Evolutionary conservation across 2,329 filamentous ascomycete genomes (phyloP).

Genomic region (Dichotomopilus funicola): DNA sequence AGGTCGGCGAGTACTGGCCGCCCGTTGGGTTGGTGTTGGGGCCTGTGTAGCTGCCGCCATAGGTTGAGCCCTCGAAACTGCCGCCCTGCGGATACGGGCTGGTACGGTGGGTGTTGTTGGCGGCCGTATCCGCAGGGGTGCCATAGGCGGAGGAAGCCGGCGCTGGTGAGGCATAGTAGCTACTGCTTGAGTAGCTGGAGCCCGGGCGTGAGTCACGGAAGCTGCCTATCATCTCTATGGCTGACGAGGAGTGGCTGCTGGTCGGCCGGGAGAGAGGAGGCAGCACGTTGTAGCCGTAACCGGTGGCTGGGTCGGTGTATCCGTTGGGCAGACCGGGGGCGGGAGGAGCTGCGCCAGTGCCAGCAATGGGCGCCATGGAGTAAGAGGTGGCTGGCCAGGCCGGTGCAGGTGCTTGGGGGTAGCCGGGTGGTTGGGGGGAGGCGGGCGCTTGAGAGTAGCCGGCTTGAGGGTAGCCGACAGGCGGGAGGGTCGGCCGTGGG

Average conservation of each 20-base stretch:
- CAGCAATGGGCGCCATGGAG: constrained; percentile 5
- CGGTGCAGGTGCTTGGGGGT: neutral
- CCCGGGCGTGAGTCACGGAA: neutral
- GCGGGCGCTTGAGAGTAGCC: neutral
- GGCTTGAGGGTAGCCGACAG: neutral
- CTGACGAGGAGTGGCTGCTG: neutral
- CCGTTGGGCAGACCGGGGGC: neutral
- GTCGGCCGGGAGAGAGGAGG: neutral
- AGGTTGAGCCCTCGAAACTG: too few relatives aligned
- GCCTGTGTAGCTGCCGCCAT: too few relatives aligned
- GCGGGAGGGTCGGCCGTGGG: neutral
- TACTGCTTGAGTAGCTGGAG: neutral
- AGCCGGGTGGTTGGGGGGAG: neutral
- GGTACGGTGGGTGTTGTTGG: too few relatives aligned
- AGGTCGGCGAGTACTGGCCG: too few relatives aligned
- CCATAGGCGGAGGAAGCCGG: too few relatives aligned
- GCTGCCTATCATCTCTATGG: neutral
- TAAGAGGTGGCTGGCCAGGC: neutral
- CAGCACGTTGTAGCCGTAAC: neutral
- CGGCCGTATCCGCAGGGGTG: too few relatives aligned
- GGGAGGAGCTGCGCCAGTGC: neutral
- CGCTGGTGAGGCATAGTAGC: neutral
- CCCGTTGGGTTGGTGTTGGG: too few relatives aligned
- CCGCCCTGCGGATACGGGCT: too few relatives aligned
- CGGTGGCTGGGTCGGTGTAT: constrained; percentile 3